Percentiles rank a stretch among this genome's conserved stretches.
These are phyloP conservation scores for Aegilops sharonensis DNA, from an alignment of 176 grass and related monocot species.

Conservation along the genomic window DNA sequence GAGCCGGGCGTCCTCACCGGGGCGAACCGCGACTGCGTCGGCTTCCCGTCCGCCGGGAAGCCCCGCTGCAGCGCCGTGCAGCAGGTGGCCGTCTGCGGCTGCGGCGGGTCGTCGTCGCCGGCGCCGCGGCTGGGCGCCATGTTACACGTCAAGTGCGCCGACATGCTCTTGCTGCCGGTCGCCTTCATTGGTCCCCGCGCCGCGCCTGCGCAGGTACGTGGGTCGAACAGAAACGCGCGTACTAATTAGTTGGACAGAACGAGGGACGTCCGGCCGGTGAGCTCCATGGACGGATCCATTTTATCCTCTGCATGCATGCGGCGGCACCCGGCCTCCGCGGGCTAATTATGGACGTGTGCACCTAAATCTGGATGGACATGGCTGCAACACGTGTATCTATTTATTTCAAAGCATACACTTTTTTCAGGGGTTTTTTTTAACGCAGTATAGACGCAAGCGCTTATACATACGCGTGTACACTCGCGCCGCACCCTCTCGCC, in stretches of 20 bases:
- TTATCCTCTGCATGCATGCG: neutral
- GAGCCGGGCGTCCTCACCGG: constrained; percentile 30
- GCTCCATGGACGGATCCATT: neutral
- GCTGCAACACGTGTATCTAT: neutral
- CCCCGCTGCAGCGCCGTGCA: constrained; percentile 50
- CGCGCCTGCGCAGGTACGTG: neutral
- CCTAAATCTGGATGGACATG: neutral
- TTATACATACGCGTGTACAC: no score
- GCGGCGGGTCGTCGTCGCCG: constrained; percentile 6
- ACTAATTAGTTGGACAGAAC: neutral
- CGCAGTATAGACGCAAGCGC: no score
- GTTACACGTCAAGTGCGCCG: constrained; percentile 49
- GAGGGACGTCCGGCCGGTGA: neutral
- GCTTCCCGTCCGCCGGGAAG: constrained; percentile 9
- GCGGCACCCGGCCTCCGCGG: neutral
- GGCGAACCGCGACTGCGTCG: constrained; percentile 25
- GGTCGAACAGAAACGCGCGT: neutral
- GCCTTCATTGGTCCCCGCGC: neutral
- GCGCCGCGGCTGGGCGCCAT: constrained; percentile 13
- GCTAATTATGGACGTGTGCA: neutral
- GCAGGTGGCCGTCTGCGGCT: constrained; percentile 46
- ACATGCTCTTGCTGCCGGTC: constrained; percentile 20
- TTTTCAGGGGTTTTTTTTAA: no score
- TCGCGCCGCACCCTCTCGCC: no score
- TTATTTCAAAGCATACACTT: neutral